Percentiles rank a stretch among this genome's conserved stretches.
Conservation (phyloP, 2,329 filamentous ascomycete genomes). For the Stagonosporopsis tanaceti region DNA sequence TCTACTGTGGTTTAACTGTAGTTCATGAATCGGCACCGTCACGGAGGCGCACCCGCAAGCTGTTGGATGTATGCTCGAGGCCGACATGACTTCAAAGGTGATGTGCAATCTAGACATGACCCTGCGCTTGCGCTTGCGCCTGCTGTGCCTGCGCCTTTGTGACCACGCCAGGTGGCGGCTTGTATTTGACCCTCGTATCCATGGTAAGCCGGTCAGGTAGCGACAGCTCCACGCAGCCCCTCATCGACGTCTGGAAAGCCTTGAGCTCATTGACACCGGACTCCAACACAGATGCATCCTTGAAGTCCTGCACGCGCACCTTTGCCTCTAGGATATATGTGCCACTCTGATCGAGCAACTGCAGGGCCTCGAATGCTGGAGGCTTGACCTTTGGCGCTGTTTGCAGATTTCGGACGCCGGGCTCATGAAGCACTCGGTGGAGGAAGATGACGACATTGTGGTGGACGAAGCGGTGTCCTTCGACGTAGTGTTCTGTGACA, state of each 20-base stretch:
- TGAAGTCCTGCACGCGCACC: constrained; percentile 64
- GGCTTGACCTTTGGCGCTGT: constrained; percentile 46
- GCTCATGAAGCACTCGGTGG: constrained; percentile 61
- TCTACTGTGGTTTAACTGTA: background rate
- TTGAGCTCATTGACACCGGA: constrained; percentile 63
- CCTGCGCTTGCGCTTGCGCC: constrained; percentile 7
- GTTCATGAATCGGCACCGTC: no score
- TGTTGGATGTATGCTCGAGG: background rate
- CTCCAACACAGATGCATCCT: constrained; percentile 62
- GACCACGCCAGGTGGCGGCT: constrained; percentile 24
- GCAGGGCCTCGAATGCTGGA: constrained; percentile 56
- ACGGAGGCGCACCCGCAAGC: background rate
- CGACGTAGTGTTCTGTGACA: constrained; percentile 64
- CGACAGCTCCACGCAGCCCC: constrained; percentile 64
- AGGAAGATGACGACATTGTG: constrained; percentile 66
- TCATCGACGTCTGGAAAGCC: constrained; percentile 63
- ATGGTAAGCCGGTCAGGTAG: constrained; percentile 66
- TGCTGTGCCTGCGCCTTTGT: constrained; percentile 22
- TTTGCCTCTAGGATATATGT: constrained; percentile 66
- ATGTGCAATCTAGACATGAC: constrained; percentile 25
- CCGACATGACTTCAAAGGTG: background rate
- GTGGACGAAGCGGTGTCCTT: constrained; percentile 66
- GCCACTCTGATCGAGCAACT: constrained; percentile 63
- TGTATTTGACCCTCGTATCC: constrained; percentile 66
- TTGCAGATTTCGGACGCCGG: constrained; percentile 48